Evolutionary conservation across 805 yeast species (phyloP).

Genomic region (Suhomyces sp.): DNA sequence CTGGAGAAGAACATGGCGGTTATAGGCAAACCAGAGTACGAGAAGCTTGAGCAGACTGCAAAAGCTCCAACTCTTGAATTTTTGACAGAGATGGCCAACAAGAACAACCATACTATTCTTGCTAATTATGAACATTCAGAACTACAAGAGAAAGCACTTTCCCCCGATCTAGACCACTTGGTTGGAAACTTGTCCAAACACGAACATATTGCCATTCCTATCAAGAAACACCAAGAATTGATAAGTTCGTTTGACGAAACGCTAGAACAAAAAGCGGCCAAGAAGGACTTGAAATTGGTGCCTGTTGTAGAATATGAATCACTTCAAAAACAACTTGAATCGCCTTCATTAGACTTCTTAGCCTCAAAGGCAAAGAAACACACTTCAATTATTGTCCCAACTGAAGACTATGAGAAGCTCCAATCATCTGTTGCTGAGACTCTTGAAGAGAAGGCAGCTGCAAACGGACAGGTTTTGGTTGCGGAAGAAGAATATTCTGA

Average conservation of each 20-base stretch:
- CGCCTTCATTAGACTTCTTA: slow-evolving; percentile 12
- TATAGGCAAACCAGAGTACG: background rate
- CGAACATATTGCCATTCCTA: slow-evolving; percentile 7
- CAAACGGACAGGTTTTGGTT: background rate
- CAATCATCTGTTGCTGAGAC: slow-evolving; percentile 6
- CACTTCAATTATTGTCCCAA: slow-evolving; percentile 2
- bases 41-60: slow-evolving; percentile 3
- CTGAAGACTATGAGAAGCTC: slow-evolving; percentile 6
- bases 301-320: slow-evolving; percentile 3
- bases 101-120: background rate
- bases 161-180: slow-evolving; percentile 2
- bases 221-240: slow-evolving; percentile 18
- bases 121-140: background rate
- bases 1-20: slow-evolving; percentile 4
- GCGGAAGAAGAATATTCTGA: background rate
- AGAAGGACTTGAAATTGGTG: slow-evolving; percentile 11
- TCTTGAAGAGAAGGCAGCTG: slow-evolving; percentile 14
- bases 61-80: slow-evolving; percentile 12
- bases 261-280: slow-evolving; percentile 9
- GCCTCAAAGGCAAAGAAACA: slow-evolving; percentile 8
- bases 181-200: background rate
- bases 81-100: slow-evolving; percentile 2
- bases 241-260: slow-evolving; percentile 4
- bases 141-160: slow-evolving; percentile 1
- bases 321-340: slow-evolving; percentile 8